These are phyloP conservation scores for Plantago ovata DNA, from an alignment of 257 asterid genomes.

Conservation along the genomic window DNA sequence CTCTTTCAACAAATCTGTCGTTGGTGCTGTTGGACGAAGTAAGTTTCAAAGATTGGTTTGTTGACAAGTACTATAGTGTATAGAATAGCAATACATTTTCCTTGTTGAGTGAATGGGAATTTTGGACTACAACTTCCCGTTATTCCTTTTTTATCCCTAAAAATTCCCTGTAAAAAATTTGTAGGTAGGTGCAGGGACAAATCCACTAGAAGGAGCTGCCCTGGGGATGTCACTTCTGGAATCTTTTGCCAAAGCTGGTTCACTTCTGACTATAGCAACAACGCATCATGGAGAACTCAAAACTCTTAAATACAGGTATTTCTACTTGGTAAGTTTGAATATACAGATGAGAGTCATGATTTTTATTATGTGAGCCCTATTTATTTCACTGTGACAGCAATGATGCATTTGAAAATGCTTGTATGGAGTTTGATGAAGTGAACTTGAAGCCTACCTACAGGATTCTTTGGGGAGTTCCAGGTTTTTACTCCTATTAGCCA, in stretches of 20 bases:
- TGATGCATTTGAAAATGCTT: slow-evolving; percentile 85
- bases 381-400: slow-evolving; percentile 54
- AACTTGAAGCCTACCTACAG: slow-evolving; percentile 88
- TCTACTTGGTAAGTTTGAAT: slow-evolving; percentile 21
- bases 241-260: slow-evolving; percentile 79
- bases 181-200: slow-evolving; percentile 99
- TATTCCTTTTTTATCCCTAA: slow-evolving; percentile 8
- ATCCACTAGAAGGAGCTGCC: slow-evolving; percentile 98
- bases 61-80: neutral
- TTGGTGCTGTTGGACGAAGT: slow-evolving; percentile 93
- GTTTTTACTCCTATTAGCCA: slow-evolving; percentile 28
- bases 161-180: slow-evolving; percentile 5
- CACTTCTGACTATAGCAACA: slow-evolving; percentile 80
- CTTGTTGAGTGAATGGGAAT: slow-evolving; percentile 6
- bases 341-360: slow-evolving; percentile 12
- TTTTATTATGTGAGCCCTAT: slow-evolving; percentile 24
- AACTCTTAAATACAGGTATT: slow-evolving; percentile 90
- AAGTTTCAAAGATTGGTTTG: slow-evolving; percentile 17
- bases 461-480: slow-evolving; percentile 99
- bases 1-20: slow-evolving; percentile 67
- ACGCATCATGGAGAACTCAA: slow-evolving; percentile 98
- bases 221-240: slow-evolving; percentile 93
- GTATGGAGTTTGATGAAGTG: slow-evolving; percentile 96
- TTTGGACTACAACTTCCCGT: slow-evolving; percentile 2
- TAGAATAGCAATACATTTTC: slow-evolving; percentile 5